Evolutionary conservation across 2,329 filamentous ascomycete genomes (phyloP), one percentile per base, ranked within the genome.

Genomic region (Rachicladosporium sp.): DNA sequence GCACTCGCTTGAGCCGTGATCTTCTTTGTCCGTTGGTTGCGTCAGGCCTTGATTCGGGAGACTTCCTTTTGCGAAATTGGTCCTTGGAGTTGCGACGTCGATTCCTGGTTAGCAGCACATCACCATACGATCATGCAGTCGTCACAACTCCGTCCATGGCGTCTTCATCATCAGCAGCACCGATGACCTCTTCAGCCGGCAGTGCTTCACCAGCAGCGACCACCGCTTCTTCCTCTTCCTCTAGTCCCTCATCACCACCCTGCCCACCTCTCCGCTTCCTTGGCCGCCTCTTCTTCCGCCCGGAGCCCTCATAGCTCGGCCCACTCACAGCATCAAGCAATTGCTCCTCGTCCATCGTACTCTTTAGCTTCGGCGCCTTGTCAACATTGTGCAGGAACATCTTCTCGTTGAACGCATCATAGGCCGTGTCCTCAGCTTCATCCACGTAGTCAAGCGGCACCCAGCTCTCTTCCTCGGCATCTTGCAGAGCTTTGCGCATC

Each of bases 391-490:
- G 53, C 36, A 76, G 66, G 47, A 84, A 80, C 46, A 94, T 73
- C 46, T 77, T 80, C 49, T 82, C 75, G 42, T 80, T 72, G 59
- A 87, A 94, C 27, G 78, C 71, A 23, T 76, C 72, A 76, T 84
- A 94, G 3, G 86, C 79, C 42, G 76, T 73, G 46, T 78, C 71
- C 40, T 78, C 65, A 65, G 91, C 81, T 59, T 93, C 85, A 56
- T 93, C 84, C 37, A 82, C 72, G 67, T 88, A 95, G 45, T 76
- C 70, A 59, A 94, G 73, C 45, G 71, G 74, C 47, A 76, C 74
- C 91, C 91, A 98, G 41, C 71, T 67, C 58, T 98, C 89, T 38
- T 78, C 74, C 64, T 93, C 83, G 33, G 93, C 86, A 33, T 71
- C 66, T 50, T 81, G 76, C 47, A 96, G 73, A 23, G 86, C 76